Evolutionary conservation across 306 rosid species (phyloP).

Genomic region (Gleditsia sinensis): DNA sequence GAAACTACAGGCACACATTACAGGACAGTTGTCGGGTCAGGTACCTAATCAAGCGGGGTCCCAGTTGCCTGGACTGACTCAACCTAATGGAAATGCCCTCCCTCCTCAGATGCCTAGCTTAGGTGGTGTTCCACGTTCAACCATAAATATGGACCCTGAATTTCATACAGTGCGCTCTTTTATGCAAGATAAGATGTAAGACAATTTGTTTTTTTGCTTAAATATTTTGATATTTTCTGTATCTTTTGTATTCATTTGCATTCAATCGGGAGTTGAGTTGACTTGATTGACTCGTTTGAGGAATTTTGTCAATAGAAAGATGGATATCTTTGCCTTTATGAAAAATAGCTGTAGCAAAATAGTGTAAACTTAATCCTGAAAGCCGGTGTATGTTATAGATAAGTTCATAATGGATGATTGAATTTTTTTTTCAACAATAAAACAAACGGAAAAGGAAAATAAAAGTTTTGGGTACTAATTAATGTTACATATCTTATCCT

Average conservation of each 20-base stretch:
- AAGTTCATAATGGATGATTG: background rate
- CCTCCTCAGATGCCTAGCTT: constrained; percentile 57
- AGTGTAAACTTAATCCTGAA: too few species aligned
- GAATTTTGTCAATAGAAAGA: background rate
- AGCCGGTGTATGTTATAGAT: background rate
- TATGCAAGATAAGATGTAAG: constrained; percentile 78
- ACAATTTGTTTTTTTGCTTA: background rate
- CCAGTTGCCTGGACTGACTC: constrained; percentile 61
- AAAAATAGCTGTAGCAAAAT: background rate
- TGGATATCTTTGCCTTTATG: background rate
- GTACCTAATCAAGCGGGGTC: constrained; percentile 71
- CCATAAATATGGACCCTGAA: constrained; percentile 62
- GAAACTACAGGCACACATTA: constrained; percentile 70
- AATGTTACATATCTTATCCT: background rate
- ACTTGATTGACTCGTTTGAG: background rate
- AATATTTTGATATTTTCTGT: background rate
- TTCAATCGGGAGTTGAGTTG: constrained; percentile 23
- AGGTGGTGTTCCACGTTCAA: constrained; percentile 47
- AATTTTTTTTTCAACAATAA: too few species aligned
- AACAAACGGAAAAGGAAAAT: background rate
- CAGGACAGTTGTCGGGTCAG: constrained; percentile 72
- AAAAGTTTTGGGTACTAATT: background rate
- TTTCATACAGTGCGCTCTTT: constrained; percentile 46
- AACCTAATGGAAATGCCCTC: constrained; percentile 61
- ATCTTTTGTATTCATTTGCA: background rate